phyloP scores from a whole-genome alignment of 2,329 filamentous ascomycete species.

The Lachnellula subtilissima region DNA sequence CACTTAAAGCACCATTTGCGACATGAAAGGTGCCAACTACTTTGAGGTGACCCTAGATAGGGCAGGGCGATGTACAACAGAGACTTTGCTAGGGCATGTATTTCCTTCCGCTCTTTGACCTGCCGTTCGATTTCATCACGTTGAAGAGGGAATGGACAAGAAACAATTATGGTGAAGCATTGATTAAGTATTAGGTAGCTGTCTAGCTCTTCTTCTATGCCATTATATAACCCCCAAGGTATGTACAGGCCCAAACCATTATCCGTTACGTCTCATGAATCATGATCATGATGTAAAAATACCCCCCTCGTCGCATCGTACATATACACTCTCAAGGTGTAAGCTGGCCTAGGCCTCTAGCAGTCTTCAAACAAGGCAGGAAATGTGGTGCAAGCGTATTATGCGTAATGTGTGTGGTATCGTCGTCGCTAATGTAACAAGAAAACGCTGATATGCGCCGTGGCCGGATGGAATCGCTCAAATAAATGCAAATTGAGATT shows the following conservation, averaged over 20 bases:
- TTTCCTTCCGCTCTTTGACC: no score
- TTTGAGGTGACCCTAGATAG: no score
- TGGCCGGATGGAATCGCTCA: not conserved
- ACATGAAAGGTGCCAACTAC: no score
- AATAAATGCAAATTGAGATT: not conserved
- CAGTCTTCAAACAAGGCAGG: not conserved
- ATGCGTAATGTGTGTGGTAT: not conserved
- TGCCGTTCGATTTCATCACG: no score
- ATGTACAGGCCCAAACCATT: not conserved
- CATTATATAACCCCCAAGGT: not conserved
- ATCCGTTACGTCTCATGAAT: not conserved
- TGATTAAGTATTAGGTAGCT: no score
- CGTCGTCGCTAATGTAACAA: not conserved
- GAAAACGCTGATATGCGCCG: not conserved
- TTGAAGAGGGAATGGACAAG: no score
- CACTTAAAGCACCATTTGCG: no score
- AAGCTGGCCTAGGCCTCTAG: not conserved
- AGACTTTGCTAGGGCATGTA: no score
- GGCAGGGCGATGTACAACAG: no score
- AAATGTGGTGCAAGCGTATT: not conserved
- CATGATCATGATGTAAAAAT: not conserved
- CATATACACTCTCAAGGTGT: not conserved
- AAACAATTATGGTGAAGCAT: no score
- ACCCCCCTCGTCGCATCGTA: not conserved
- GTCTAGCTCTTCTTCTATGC: not conserved